phyloP scores from a whole-genome alignment of 805 yeast species.

The Candida vartiovaarae region DNA sequence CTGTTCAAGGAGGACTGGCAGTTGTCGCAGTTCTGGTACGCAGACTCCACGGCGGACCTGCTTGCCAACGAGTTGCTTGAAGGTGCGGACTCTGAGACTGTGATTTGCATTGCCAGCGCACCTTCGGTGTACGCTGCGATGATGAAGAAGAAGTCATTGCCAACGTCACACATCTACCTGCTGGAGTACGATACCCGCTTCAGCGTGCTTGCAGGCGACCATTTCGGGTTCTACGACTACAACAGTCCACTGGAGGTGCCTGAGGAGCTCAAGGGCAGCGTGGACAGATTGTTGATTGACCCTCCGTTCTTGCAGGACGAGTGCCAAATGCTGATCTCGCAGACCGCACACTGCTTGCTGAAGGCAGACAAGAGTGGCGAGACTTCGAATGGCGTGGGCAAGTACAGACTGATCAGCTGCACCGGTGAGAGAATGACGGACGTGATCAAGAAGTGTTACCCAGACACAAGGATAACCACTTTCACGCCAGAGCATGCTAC shows the following conservation, averaged over 20 bases:
- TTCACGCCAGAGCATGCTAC: constrained; percentile 82
- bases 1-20: constrained; percentile 91
- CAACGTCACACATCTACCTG: constrained; percentile 64
- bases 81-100: constrained; percentile 68
- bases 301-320: constrained; percentile 83
- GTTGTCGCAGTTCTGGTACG: constrained; percentile 84
- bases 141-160: constrained; percentile 43
- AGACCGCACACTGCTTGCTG: constrained; percentile 56
- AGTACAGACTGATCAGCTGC: constrained; percentile 57
- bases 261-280: constrained; percentile 46
- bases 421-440: constrained; percentile 86
- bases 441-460: constrained; percentile 54
- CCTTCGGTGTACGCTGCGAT: constrained; percentile 90
- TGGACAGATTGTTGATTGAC: constrained; percentile 70
- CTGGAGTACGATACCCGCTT: constrained; percentile 79
- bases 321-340: constrained; percentile 66
- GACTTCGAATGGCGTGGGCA: constrained; percentile 33
- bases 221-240: constrained; percentile 72
- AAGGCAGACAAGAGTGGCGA: constrained; percentile 29
- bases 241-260: constrained; percentile 60
- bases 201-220: constrained; percentile 61
- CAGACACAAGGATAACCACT: constrained; percentile 54
- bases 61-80: constrained; percentile 67
- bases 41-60: constrained; percentile 61
- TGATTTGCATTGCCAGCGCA: constrained; percentile 74